Evolutionary conservation across 331 rosid species (phyloP).

Genomic region (Malus hybrid): DNA sequence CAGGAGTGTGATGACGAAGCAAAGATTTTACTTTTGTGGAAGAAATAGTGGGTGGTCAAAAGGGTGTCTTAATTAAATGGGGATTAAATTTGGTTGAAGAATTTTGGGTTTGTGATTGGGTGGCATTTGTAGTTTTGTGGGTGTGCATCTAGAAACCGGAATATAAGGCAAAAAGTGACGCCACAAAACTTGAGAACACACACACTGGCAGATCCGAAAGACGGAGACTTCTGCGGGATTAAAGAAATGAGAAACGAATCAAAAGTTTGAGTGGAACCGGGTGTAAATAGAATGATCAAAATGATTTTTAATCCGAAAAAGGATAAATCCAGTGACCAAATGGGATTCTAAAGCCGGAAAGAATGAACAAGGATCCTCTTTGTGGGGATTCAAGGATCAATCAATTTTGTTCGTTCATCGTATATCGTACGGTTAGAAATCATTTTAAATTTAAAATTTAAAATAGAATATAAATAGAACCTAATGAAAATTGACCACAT

Average conservation of each 20-base stretch:
- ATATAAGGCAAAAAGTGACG: not conserved
- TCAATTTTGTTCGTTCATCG: too few species aligned
- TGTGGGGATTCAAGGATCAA: too few species aligned
- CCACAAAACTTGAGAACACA: not conserved
- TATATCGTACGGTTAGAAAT: too few species aligned
- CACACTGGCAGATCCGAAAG: not conserved
- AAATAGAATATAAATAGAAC: too few species aligned
- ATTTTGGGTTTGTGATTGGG: not conserved
- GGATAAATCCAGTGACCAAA: too few species aligned
- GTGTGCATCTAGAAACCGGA: constrained; percentile 9
- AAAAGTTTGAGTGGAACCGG: not conserved
- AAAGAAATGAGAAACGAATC: not conserved
- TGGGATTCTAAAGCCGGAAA: too few species aligned
- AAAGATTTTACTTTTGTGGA: constrained; percentile 9
- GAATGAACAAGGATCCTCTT: too few species aligned
- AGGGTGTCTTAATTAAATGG: not conserved
- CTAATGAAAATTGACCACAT: not conserved
- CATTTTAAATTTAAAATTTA: too few species aligned
- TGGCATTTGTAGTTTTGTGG: not conserved
- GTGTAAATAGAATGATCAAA: too few species aligned
- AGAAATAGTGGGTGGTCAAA: constrained; percentile 11
- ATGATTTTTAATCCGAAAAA: too few species aligned
- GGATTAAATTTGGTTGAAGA: too few species aligned
- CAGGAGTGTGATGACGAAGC: constrained; percentile 3
- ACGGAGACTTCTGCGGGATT: not conserved